Evolutionary conservation across 306 rosid species (phyloP).

Genomic region (Cicer chorassanicum): DNA sequence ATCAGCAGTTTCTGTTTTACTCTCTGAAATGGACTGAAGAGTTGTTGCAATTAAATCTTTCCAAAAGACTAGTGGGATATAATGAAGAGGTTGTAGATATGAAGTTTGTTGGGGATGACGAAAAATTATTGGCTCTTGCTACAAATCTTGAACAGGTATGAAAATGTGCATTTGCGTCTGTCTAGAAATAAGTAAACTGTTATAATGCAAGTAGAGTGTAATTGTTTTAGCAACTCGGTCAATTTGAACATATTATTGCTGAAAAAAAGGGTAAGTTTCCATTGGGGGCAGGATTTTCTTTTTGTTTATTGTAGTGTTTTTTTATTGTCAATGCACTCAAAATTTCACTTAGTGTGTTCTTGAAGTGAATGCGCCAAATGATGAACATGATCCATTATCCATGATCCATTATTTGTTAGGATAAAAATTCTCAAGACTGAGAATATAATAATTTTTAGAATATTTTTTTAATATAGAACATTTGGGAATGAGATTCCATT

Average conservation of each 20-base stretch:
- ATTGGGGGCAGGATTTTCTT: not conserved
- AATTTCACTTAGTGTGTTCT: not conserved
- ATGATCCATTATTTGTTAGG: slow-evolving; percentile 10
- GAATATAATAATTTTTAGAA: not conserved
- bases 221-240: slow-evolving; percentile 14
- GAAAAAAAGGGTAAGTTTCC: not conserved
- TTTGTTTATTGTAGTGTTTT: slow-evolving; percentile 20
- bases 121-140: slow-evolving; percentile 85
- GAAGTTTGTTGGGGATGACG: slow-evolving; percentile 90
- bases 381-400: slow-evolving; percentile 1
- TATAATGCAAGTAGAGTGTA: not conserved
- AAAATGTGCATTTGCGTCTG: slow-evolving; percentile 21
- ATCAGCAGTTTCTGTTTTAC: slow-evolving; percentile 88
- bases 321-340: not conserved
- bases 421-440: not conserved
- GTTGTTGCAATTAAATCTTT: slow-evolving; percentile 54
- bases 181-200: slow-evolving; percentile 32
- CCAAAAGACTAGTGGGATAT: slow-evolving; percentile 87
- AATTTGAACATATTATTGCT: slow-evolving; percentile 25
- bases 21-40: slow-evolving; percentile 62
- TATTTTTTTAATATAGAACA: not conserved
- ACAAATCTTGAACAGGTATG: slow-evolving; percentile 94
- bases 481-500: slow-evolving; percentile 7
- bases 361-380: slow-evolving; percentile 2
- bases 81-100: slow-evolving; percentile 93